Base-by-base conservation (phyloP, 805 yeast genomes). In the Schwanniomyces vanrijiae region DNA sequence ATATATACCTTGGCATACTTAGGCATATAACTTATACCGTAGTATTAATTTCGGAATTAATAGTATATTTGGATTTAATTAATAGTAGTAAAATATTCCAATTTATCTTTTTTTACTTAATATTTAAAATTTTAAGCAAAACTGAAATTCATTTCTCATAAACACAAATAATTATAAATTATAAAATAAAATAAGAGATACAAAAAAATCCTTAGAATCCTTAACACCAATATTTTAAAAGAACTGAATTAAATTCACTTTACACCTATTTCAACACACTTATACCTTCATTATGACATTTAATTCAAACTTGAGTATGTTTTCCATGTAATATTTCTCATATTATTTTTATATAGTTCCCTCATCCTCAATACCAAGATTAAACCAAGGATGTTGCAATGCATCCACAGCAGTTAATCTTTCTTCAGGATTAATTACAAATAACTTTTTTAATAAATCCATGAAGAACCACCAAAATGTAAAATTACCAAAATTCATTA, bases 391-490 rank as follows among this genome's bases (percentile, higher is more conserved):
- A 54, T 73, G 77, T 25, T 67, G 64, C 56, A 73, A 58, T 4
- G 77, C 77, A 34, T 72, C 77, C 33, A 55, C 55, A 7, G 77
- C 77, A 2, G 68, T 64, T 42, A 73, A 56, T 43, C 78, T 54
- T 28, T 69, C 65, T 16, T 59, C 52, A 1, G 77, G 77, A 43
- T 70, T 62, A 5, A 73, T 64, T 28, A 71, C 64, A 46, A 73
- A 68, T 45, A 73, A 56, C 48, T 71, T 69, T 26, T 60, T 58
- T 22, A 73, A 56, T 42, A 73, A 58, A 48, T 73, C 77, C 40
- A 73, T 68, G 63, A 90, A 90, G 66, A 78, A 79, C 73, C 80
- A 86, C 97, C 97, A 91, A 65, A 90, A 90, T 39, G 81, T 76
- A 61, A 86, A 86, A 46, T 83, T 81, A 38, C 86, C 86, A 56